Evolutionary conservation across 306 rosid genomes (phyloP).

Genomic region (Betula pendula): DNA sequence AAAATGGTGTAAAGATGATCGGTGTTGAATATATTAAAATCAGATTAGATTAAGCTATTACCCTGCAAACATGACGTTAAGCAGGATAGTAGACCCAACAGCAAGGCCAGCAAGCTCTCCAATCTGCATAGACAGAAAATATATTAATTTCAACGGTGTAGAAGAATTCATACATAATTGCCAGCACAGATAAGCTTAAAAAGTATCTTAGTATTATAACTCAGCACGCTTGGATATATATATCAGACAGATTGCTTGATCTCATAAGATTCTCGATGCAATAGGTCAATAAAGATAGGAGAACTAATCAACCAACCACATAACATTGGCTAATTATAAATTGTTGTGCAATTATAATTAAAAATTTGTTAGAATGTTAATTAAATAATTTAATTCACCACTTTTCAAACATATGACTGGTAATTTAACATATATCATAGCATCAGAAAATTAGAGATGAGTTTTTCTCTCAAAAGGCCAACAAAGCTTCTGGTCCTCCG

Average conservation of each 20-base stretch:
- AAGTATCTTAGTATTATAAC: neutral
- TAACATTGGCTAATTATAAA: neutral
- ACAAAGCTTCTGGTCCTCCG: too few relatives aligned
- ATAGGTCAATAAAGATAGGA: conserved; percentile 13
- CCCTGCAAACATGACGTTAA: conserved; percentile 82
- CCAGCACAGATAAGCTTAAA: neutral
- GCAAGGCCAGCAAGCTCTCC: conserved; percentile 94
- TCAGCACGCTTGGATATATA: neutral
- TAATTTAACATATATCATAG: too few relatives aligned
- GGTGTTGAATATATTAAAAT: neutral
- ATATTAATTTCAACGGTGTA: neutral
- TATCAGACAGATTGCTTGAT: neutral
- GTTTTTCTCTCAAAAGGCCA: too few relatives aligned
- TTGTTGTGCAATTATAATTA: too few relatives aligned
- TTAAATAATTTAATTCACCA: too few relatives aligned
- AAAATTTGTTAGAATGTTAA: too few relatives aligned
- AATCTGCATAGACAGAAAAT: conserved; percentile 38
- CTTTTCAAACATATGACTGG: too few relatives aligned
- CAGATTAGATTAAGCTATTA: conserved; percentile 21
- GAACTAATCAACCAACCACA: conserved; percentile 11
- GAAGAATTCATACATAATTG: neutral
- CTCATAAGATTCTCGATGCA: neutral
- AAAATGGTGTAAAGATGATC: too few relatives aligned
- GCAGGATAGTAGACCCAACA: conserved; percentile 69
- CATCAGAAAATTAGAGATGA: too few relatives aligned